Percentiles rank a stretch among this genome's conserved stretches.
Evolutionary conservation across 495 filamentous ascomycete genomes (phyloP).

Genomic region (Jackrogersella multiformis): DNA sequence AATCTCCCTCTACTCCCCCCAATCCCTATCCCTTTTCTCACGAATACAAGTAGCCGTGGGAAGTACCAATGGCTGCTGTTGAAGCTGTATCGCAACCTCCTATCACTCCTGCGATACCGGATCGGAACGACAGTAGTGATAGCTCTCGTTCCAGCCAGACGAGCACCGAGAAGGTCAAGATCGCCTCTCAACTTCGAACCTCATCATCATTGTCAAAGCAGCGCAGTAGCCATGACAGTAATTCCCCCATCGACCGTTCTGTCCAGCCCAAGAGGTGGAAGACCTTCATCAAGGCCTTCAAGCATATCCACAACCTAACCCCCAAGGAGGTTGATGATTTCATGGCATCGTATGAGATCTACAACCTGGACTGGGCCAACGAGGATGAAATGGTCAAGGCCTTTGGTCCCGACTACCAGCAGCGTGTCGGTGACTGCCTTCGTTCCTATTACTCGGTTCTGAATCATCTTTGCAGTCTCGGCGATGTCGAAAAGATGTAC

Average conservation of each 20-base stretch:
- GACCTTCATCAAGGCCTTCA: constrained; percentile 64
- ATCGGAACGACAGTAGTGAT: constrained; percentile 46
- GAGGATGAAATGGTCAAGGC: constrained; percentile 65
- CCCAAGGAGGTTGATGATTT: constrained; percentile 69
- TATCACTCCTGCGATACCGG: constrained; percentile 35
- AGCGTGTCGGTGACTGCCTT: constrained; percentile 67
- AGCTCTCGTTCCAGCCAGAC: constrained; percentile 46
- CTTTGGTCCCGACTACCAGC: constrained; percentile 67
- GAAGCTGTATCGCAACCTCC: constrained; percentile 36
- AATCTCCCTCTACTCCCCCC: too few relatives aligned
- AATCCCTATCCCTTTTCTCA: background rate
- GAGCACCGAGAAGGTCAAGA: constrained; percentile 40
- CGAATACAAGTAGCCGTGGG: constrained; percentile 24
- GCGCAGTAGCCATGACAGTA: constrained; percentile 32
- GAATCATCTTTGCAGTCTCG: constrained; percentile 72
- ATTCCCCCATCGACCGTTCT: constrained; percentile 52
- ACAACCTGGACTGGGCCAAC: constrained; percentile 71
- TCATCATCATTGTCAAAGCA: constrained; percentile 26
- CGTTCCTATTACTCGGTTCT: constrained; percentile 69
- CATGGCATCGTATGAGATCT: constrained; percentile 73
- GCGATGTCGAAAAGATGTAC: constrained; percentile 75
- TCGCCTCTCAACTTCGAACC: constrained; percentile 30
- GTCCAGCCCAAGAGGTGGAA: constrained; percentile 64
- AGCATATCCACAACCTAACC: constrained; percentile 64
- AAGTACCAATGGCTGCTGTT: constrained; percentile 43